Percentiles rank a stretch among this genome's conserved stretches.
phyloP scores from a whole-genome alignment of 1,284 basidiomycete genomes.

The Apiotrichum porosum region DNA sequence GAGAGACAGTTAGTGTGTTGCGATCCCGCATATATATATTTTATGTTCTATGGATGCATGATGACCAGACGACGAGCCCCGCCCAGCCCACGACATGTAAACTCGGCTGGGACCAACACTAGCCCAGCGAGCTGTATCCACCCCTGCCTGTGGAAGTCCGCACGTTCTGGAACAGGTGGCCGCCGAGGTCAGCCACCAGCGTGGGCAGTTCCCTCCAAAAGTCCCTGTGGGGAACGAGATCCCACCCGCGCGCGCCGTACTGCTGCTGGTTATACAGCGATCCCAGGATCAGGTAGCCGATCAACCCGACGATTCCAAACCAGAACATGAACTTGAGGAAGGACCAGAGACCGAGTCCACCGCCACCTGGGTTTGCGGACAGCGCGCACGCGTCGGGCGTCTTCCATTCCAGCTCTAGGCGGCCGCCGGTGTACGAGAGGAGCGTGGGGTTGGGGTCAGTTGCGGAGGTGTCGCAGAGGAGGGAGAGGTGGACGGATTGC shows the following conservation, averaged over 20 bases:
- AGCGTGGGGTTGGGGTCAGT: constrained; percentile 4
- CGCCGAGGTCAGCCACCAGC: constrained; percentile 38
- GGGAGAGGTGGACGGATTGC: constrained; percentile 3
- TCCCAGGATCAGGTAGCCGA: constrained; percentile 45
- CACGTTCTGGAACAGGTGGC: constrained; percentile 38
- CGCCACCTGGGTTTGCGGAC: background rate
- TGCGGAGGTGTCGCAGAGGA: constrained; percentile 10
- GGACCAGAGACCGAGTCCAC: constrained; percentile 22
- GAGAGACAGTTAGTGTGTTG: background rate
- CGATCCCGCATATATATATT: background rate
- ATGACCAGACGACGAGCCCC: background rate
- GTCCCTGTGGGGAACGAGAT: constrained; percentile 48
- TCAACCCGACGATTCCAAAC: constrained; percentile 23
- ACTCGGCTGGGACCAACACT: background rate
- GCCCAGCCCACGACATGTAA: too few relatives aligned
- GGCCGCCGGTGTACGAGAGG: constrained; percentile 33
- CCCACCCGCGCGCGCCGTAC: constrained; percentile 48
- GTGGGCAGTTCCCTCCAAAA: constrained; percentile 49
- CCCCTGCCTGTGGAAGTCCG: constrained; percentile 30
- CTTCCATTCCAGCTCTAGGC: constrained; percentile 38
- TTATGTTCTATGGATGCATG: constrained; percentile 1
- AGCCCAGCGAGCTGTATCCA: constrained; percentile 42
- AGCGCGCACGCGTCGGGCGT: constrained; percentile 43
- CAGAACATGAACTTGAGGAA: constrained; percentile 42
- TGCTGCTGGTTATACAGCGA: constrained; percentile 50